Evolutionary conservation across 1,284 basidiomycete species (phyloP).

Genomic region (Melampsora americana): DNA sequence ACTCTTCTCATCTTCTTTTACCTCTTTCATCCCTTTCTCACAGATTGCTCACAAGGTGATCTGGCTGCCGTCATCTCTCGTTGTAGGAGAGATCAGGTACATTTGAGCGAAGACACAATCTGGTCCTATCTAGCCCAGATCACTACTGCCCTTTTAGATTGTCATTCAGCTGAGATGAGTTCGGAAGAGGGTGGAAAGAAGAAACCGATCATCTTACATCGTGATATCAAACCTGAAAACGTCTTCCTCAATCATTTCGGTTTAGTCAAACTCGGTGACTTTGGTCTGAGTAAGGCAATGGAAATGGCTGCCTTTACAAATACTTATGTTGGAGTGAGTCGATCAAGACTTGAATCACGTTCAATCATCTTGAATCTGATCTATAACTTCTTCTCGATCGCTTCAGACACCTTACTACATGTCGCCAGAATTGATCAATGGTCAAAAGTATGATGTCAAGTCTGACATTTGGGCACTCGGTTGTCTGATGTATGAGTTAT

Average conservation of each 20-base stretch:
- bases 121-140: slow-evolving; percentile 96
- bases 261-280: slow-evolving; percentile 88
- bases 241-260: slow-evolving; percentile 78
- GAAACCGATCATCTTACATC: slow-evolving; percentile 67
- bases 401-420: slow-evolving; percentile 92
- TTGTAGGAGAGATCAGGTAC: slow-evolving; percentile 43
- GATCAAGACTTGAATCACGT: background rate
- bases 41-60: slow-evolving; percentile 43
- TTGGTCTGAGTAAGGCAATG: slow-evolving; percentile 89
- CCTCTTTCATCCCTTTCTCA: slow-evolving; percentile 54
- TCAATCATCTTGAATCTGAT: background rate
- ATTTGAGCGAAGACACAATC: slow-evolving; percentile 78
- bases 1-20: slow-evolving; percentile 77
- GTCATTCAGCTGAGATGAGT: slow-evolving; percentile 62
- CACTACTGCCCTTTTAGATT: slow-evolving; percentile 81
- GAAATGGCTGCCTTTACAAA: slow-evolving; percentile 80
- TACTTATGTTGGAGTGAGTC: slow-evolving; percentile 87
- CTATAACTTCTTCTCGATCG: slow-evolving; percentile 13
- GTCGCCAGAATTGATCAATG: slow-evolving; percentile 94
- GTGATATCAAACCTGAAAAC: slow-evolving; percentile 95
- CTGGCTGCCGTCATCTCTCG: slow-evolving; percentile 39
- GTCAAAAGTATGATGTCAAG: slow-evolving; percentile 93
- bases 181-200: slow-evolving; percentile 45
- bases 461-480: slow-evolving; percentile 98
- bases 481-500: slow-evolving; percentile 91